Evolutionary conservation across 78 protist genomes (phyloP).

Genomic region (Pelomyxa schiedti): DNA sequence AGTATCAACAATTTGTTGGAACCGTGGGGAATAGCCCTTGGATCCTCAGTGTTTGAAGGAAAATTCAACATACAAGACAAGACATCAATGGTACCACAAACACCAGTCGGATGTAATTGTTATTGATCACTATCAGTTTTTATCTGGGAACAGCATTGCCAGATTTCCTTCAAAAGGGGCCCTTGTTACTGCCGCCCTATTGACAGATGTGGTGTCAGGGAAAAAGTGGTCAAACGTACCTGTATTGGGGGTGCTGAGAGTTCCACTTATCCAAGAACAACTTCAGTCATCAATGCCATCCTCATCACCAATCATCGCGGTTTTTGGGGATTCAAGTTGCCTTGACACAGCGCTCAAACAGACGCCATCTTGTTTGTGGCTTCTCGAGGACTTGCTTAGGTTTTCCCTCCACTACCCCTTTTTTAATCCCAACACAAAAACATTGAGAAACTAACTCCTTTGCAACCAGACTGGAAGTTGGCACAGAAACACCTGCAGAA

Average conservation of each 20-base stretch:
- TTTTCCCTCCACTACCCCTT: no score
- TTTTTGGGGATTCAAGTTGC: background rate
- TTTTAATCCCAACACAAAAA: no score
- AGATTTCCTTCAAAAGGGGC: background rate
- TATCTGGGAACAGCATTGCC: background rate
- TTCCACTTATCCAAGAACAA: background rate
- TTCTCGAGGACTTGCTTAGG: no score
- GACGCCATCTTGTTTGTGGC: background rate
- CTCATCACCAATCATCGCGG: background rate
- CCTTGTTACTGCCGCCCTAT: background rate
- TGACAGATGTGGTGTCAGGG: background rate
- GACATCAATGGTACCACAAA: no score
- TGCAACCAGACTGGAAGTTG: no score
- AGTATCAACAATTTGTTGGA: conserved; percentile 76
- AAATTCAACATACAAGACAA: background rate
- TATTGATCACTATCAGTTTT: background rate
- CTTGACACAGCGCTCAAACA: background rate
- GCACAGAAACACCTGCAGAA: no score
- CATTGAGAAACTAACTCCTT: no score
- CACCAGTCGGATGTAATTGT: background rate
- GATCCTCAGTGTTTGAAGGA: conserved; percentile 35
- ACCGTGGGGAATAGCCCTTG: conserved; percentile 54
- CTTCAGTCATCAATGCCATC: background rate
- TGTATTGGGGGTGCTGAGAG: background rate
- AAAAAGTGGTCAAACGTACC: background rate